Evolutionary conservation across 208 protist species (phyloP), one percentile per base, ranked within the genome.

Genomic region (Trypanosoma lewisi): DNA sequence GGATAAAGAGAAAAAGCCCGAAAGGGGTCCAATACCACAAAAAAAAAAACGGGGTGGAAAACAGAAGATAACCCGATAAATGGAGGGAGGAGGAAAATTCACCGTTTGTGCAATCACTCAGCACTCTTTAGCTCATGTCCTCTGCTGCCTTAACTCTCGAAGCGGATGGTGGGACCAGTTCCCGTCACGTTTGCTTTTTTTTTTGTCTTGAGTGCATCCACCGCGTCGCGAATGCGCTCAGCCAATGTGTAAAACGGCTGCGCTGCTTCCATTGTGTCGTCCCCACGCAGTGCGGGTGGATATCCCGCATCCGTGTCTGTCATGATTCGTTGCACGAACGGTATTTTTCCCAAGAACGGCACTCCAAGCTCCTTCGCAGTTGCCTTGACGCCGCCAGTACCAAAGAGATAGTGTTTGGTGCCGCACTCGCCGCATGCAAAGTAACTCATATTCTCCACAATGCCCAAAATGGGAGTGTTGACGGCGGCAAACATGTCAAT

Each of bases 391-490:
- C 95, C 95, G 7, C 80, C 86, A 42, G 95, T 56, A 66, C 96
- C 95, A 73, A 98, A 99, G 27, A 99, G 75, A 82, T 97, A 78
- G 70, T 94, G 85, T 48, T 73, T 71, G 61, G 89, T 78, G 16
- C 70, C 63, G 68, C 97, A 99, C 25, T 87, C 71, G 47, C 83
- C 80, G 78, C 97, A 99, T n/a, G 81, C n/a, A 69, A 98, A 98
- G 80, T 97, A 91, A 69, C 88, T 97, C 98, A 99, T 99, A 80
- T 99, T 99, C 81, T 99, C 96, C 37, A 99, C 89, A 1, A 99
- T 65, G 4, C 98, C 98, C 19, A 99, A 67, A 62, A 98, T 88
- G 12, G 97, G 97, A 4, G 96, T 87, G 63, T 98, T 93, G 8
- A 98, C 95, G 11, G 96, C 89, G 39, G 94, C 81, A 65, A 98